Evolutionary conservation across 2,329 filamentous ascomycete species (phyloP).

Genomic region (Zasmidium angulare): DNA sequence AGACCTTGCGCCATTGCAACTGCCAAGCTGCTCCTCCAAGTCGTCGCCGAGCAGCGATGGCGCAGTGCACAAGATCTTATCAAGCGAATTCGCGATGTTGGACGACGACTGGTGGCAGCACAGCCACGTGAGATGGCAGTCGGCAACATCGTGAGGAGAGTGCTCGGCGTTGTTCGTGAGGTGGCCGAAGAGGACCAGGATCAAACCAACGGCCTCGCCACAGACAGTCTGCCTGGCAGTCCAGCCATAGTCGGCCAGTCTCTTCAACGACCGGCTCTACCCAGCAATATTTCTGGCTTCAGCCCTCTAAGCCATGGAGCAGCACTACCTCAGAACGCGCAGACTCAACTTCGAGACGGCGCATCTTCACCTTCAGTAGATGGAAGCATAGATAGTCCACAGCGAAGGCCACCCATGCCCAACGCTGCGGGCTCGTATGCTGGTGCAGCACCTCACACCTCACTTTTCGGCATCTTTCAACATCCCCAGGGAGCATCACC

Average conservation of each 20-base stretch:
- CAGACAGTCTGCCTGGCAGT: conserved; percentile 38
- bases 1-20: conserved; percentile 89
- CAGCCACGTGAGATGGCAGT: conserved; percentile 90
- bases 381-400: conserved; percentile 21
- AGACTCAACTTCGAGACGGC: conserved; percentile 24
- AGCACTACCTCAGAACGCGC: conserved; percentile 19
- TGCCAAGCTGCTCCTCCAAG: conserved; percentile 80
- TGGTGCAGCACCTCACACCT: conserved; percentile 59
- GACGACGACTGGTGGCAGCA: conserved; percentile 73
- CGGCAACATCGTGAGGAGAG: conserved; percentile 88
- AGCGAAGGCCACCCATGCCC: conserved; percentile 60
- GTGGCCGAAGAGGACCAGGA: conserved; percentile 75
- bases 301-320: conserved; percentile 48
- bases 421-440: conserved; percentile 65
- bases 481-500: conserved; percentile 54
- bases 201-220: conserved; percentile 55
- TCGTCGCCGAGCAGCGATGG: conserved; percentile 80
- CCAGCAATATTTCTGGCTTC: conserved; percentile 47
- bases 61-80: conserved; percentile 76
- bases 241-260: conserved; percentile 22
- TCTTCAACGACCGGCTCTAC: conserved; percentile 19
- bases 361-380: conserved; percentile 4
- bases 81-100: conserved; percentile 74
- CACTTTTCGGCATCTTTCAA: conserved; percentile 85
- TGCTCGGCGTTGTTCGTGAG: conserved; percentile 86